phyloP scores from a whole-genome alignment of 2,329 filamentous ascomycete species.

The Bisporella sp. region DNA sequence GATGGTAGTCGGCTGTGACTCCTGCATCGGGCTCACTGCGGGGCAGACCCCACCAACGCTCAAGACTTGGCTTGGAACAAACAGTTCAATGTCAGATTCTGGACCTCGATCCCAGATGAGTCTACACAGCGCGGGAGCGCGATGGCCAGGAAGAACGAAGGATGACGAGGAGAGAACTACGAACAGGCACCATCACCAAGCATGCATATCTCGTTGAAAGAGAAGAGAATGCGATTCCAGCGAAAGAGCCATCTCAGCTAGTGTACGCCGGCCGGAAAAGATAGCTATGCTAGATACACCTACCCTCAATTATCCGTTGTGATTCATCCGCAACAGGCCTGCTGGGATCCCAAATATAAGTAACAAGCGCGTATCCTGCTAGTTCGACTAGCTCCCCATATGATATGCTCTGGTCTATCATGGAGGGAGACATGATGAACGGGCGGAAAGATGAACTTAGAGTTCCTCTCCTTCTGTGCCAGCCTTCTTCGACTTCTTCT shows the following conservation, averaged over 20 bases:
- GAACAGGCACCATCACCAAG: neutral
- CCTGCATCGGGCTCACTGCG: conserved; percentile 11
- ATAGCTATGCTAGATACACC: conserved; percentile 2
- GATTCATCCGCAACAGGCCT: conserved; percentile 9
- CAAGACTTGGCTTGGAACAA: too few species aligned
- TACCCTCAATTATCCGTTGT: neutral
- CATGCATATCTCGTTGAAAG: neutral
- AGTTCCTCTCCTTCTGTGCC: conserved; percentile 34
- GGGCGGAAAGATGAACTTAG: conserved; percentile 11
- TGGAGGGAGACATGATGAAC: conserved; percentile 12
- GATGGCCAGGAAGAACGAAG: too few species aligned
- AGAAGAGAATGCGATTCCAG: conserved; percentile 8
- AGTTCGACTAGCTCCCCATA: neutral
- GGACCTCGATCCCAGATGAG: too few species aligned
- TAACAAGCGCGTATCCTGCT: neutral
- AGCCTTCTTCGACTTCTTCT: conserved; percentile 60
- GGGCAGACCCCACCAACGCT: too few species aligned
- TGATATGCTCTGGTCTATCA: conserved; percentile 13
- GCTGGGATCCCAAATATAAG: conserved; percentile 4
- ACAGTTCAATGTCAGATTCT: too few species aligned
- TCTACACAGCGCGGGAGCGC: too few species aligned
- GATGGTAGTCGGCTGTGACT: conserved; percentile 4
- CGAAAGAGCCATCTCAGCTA: conserved; percentile 2
- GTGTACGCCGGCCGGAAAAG: conserved; percentile 3
- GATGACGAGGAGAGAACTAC: too few species aligned